Evolutionary conservation across 331 rosid species (phyloP), one percentile per base, ranked within the genome.

Genomic region (Prunus yedoensis): DNA sequence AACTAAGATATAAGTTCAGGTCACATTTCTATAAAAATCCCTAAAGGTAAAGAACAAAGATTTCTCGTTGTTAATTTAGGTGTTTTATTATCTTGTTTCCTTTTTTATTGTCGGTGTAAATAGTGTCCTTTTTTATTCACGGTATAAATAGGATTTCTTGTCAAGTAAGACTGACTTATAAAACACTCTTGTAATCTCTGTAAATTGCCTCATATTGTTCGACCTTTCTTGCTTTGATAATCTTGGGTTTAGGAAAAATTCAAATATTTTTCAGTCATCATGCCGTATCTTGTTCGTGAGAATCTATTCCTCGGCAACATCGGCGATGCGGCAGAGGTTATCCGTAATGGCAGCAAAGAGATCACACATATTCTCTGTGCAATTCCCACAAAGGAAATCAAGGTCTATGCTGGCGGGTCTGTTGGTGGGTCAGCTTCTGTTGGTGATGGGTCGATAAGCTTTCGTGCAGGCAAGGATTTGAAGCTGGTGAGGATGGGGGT

Each of bases 401-500:
- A 81, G 77, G 88, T 83, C 28, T 82, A 88, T 68, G 96, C 77
- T 23, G 94, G 85, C 30, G 84, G 61, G 57, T 56, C 51, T 7
- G 84, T 69, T 14, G 66, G 68, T 14, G 77, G 43, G 38, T 77
- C 87, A 1, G 76, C 68, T 74, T 69, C 84, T 12, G 84, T 77
- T 13, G 74, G 70, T 72, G 83, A 73, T 70, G 69, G 82, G 70
- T 46, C 84, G 4, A 86, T 64, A 69, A 71, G 86, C 70, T 83
- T 92, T 32, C 67, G 83, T 62, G 97, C 97, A 3, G 99, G 99
- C 1, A 79, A 83, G 61, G 97, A 90, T 80, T 73, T 94, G 75
- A 90, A 88, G 84, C 75, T 89, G 10, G 92, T 89, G 8, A 80
- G 99, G 69, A 90, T 94, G 97, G 97, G 92, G 8, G 96, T 94